Conservation (phyloP, 1,139 yeast species). For the Geotrichum phurueaensis region DNA sequence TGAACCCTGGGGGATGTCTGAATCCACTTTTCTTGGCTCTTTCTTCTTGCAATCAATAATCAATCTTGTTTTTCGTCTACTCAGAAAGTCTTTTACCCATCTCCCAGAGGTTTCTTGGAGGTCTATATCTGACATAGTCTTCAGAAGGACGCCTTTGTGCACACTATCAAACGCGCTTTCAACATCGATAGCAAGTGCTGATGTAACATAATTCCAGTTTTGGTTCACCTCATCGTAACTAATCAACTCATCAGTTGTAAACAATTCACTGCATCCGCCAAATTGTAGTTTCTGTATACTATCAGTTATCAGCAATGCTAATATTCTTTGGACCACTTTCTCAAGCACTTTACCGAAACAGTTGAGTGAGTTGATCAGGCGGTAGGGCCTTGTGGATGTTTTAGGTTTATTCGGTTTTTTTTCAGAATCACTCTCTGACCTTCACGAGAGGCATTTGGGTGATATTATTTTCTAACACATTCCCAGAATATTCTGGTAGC, state of each 20-base stretch:
- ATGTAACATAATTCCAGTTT: not conserved
- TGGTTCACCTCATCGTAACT: not conserved
- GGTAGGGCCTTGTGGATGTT: not conserved
- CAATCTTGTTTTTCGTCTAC: not conserved
- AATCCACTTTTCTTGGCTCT: not conserved
- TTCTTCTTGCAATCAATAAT: not conserved
- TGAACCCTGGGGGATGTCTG: not conserved
- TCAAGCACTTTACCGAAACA: not conserved
- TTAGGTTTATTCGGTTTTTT: constrained; percentile 6
- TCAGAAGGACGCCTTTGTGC: no score
- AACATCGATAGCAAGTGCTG: constrained; percentile 12
- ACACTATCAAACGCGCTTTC: constrained; percentile 22
- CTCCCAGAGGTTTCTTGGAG: no score
- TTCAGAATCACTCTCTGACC: not conserved
- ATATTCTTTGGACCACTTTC: not conserved
- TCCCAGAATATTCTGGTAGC: not conserved
- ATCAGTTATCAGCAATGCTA: not conserved
- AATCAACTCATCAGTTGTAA: constrained; percentile 15
- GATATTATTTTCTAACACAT: not conserved
- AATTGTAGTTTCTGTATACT: constrained; percentile 11
- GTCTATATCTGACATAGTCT: no score
- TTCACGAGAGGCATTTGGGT: not conserved
- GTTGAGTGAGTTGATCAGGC: not conserved
- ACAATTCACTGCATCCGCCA: constrained; percentile 16
- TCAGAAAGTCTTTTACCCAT: no score